A percentile compares a stretch with the other conserved stretches of the same genome.
These are phyloP conservation scores for Entomortierella beljakovae DNA, from an alignment of 192 early-diverging fungal genomes.

Conservation along the genomic window DNA sequence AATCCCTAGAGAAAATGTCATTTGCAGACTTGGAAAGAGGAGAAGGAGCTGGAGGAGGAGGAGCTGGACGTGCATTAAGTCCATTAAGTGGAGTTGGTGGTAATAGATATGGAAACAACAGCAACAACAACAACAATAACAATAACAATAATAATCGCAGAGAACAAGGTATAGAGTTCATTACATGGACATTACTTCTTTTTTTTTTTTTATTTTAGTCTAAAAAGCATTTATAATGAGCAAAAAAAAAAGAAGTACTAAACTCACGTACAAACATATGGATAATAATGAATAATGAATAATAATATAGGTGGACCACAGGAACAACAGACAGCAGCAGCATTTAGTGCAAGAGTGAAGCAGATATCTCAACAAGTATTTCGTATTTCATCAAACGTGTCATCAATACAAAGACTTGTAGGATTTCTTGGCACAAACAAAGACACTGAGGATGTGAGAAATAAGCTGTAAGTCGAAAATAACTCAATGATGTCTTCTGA, in stretches of 20 bases:
- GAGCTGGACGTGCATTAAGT: too few species aligned
- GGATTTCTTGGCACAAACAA: slow-evolving; percentile 78
- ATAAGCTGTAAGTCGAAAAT: slow-evolving; percentile 68
- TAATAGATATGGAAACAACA: background rate
- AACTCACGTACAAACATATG: too few species aligned
- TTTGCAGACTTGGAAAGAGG: slow-evolving; percentile 75
- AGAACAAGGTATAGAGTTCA: too few species aligned
- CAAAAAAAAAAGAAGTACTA: too few species aligned
- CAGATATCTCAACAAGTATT: slow-evolving; percentile 88
- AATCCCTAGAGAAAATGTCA: slow-evolving; percentile 58
- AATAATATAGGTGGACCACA: too few species aligned
- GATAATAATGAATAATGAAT: too few species aligned
- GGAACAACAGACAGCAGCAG: background rate
- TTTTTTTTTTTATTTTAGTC: background rate
- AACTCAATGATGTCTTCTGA: background rate
- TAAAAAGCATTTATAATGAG: background rate
- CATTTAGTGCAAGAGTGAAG: slow-evolving; percentile 47
- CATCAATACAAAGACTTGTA: slow-evolving; percentile 83
- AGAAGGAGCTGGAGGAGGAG: slow-evolving; percentile 23
- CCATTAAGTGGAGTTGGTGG: slow-evolving; percentile 21
- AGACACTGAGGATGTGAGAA: slow-evolving; percentile 82
- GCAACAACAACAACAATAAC: slow-evolving; percentile 8
- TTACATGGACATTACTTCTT: background rate
- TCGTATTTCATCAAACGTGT: slow-evolving; percentile 86
- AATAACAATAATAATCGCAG: slow-evolving; percentile 15